Evolutionary conservation across 208 protist genomes (phyloP), one percentile per base, ranked within the genome.

Genomic region (Leishmania aethiopica): DNA sequence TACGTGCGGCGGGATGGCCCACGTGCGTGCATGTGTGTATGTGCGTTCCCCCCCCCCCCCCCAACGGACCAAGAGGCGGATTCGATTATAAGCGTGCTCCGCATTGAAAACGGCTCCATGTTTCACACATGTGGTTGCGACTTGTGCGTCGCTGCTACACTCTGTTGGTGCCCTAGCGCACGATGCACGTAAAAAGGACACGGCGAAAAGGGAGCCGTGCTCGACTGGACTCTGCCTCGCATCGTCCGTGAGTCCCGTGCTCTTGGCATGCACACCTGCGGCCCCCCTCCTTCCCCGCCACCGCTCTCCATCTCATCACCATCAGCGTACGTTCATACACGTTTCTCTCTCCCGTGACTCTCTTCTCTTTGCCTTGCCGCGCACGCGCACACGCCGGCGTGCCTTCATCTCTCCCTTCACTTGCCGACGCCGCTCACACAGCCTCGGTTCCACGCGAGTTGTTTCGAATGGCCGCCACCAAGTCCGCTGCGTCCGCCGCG

Each of bases 391-490:
- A 77, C 75, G 45, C 15, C 53, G 28, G 8, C 64, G 51, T 42
- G 3, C 19, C 25, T 66, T 37, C 59, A 2, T 78, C 32, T 53
- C 67, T 74, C 10, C 75, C 22, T 37, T 64, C 4, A 17, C 35
- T 51, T 28, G 1, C 7, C 47, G n/a, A 51, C 3, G 32, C 25
- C 35, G 28, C 25, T 28, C 35, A 19, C n/a, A 3, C 35, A 85
- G 76, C 81, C 57, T 85, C 77, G 77, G 76, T 78, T 81, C 76
- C 62, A 85, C 82, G 69, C 72, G 60, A 67, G 78, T 75, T 66
- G 62, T 55, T n/a, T 25, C 57, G 60, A 77, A 81, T 80, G 77
- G 60, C 47, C 66, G 77, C 77, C 64, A 70, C 37, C 22, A 80
- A 80, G 64, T 72, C 62, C 25, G 77, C 64, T 53, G 75, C 60